phyloP scores from a whole-genome alignment of 805 yeast genomes.

The Candida maltosa region DNA sequence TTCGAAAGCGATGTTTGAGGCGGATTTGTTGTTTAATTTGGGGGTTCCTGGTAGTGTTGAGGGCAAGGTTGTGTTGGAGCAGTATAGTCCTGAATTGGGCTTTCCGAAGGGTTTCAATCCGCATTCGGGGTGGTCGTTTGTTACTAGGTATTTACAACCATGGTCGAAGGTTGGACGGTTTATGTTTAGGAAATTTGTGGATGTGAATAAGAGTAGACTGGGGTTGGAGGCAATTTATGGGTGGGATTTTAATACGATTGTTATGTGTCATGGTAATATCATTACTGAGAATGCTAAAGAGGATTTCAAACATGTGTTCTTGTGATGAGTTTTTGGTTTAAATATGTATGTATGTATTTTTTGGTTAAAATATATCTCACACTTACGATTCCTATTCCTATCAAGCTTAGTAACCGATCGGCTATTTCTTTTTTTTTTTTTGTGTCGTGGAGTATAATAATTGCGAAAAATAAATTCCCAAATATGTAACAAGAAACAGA shows the following conservation, averaged over 20 bases:
- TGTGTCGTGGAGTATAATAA: no score
- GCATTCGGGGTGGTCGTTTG: slow-evolving; percentile 40
- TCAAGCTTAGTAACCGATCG: no score
- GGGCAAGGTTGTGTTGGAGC: slow-evolving; percentile 28
- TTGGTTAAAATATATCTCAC: no score
- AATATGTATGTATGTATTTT: not conserved
- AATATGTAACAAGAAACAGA: no score
- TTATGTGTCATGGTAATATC: slow-evolving; percentile 60
- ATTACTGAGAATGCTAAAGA: slow-evolving; percentile 37
- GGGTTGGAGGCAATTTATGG: slow-evolving; percentile 26
- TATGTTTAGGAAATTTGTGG: slow-evolving; percentile 21
- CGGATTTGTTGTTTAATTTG: slow-evolving; percentile 60
- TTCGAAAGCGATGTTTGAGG: slow-evolving; percentile 51
- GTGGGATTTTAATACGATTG: slow-evolving; percentile 49
- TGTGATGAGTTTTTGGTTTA: not conserved
- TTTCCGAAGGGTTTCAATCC: slow-evolving; percentile 41
- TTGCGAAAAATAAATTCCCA: no score
- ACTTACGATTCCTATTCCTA: no score
- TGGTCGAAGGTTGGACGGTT: slow-evolving; percentile 32
- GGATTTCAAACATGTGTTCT: slow-evolving; percentile 18
- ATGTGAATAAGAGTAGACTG: slow-evolving; percentile 12
- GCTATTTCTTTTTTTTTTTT: no score
- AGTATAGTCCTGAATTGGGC: slow-evolving; percentile 43
- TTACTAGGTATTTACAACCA: slow-evolving; percentile 41
- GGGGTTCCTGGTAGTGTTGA: slow-evolving; percentile 36